Evolutionary conservation across 2,329 filamentous ascomycete species (phyloP).

Genomic region (Epichloe glyceriae): DNA sequence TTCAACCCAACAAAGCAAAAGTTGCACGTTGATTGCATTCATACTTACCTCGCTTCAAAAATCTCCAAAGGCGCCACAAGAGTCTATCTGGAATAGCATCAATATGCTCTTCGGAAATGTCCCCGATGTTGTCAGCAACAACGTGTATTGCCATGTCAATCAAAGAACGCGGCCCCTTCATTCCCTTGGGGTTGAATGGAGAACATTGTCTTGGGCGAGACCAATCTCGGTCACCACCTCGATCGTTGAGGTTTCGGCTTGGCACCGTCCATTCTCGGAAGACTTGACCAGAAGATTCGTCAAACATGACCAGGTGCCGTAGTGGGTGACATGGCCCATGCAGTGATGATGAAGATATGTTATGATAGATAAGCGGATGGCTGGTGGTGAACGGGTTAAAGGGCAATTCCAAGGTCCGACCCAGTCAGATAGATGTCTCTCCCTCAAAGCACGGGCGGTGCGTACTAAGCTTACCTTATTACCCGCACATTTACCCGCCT

Average conservation of each 20-base stretch:
- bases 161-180: conserved; percentile 23
- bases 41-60: conserved; percentile 26
- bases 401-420: no score
- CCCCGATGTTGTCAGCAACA: conserved; percentile 24
- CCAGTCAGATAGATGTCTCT: no score
- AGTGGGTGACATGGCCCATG: no score
- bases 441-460: no score
- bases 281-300: conserved; percentile 21
- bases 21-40: not conserved
- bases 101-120: conserved; percentile 20
- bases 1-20: not conserved
- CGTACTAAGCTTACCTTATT: no score
- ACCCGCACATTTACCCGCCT: no score
- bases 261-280: conserved; percentile 25
- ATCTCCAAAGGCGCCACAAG: conserved; percentile 25
- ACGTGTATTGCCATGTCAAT: conserved; percentile 26
- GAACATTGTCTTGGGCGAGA: conserved; percentile 19
- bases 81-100: conserved; percentile 22
- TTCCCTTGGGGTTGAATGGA: conserved; percentile 13
- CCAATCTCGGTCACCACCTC: conserved; percentile 21
- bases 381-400: no score
- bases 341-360: no score
- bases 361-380: no score
- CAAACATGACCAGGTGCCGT: conserved; percentile 17
- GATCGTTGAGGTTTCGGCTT: conserved; percentile 12